Conservation (phyloP, 1,284 basidiomycete species). For the Sanghuangporus weigelae region DNA sequence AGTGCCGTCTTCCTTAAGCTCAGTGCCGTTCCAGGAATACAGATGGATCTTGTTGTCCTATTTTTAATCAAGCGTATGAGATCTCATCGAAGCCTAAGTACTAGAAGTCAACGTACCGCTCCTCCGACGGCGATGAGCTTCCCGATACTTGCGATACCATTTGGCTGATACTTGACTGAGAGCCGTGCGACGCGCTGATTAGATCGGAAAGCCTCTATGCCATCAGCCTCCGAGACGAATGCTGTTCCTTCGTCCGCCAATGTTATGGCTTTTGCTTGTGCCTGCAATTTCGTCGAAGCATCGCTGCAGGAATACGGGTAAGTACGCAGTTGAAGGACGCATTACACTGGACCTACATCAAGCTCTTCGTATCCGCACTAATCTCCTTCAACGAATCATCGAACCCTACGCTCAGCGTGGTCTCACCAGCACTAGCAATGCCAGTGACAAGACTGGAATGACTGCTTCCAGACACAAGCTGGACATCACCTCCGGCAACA, state of each 20-base stretch:
- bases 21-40: slow-evolving; percentile 63
- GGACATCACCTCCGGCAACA: slow-evolving; percentile 42
- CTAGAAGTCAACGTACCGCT: slow-evolving; percentile 42
- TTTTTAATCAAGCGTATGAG: slow-evolving; percentile 3
- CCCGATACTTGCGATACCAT: slow-evolving; percentile 49
- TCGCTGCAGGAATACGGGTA: slow-evolving; percentile 36
- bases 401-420: slow-evolving; percentile 70
- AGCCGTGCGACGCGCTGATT: slow-evolving; percentile 63
- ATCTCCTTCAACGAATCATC: slow-evolving; percentile 78
- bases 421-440: slow-evolving; percentile 46
- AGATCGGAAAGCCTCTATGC: slow-evolving; percentile 62
- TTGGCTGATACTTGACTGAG: slow-evolving; percentile 48
- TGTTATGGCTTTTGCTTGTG: slow-evolving; percentile 75
- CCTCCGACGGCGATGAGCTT: slow-evolving; percentile 66
- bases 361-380: slow-evolving; percentile 38
- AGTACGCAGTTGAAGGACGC: neutral
- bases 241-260: slow-evolving; percentile 58
- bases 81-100: neutral
- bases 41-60: slow-evolving; percentile 75
- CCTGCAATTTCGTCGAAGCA: slow-evolving; percentile 36
- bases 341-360: slow-evolving; percentile 44
- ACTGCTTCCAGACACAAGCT: slow-evolving; percentile 53
- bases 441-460: slow-evolving; percentile 73
- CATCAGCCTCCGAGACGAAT: slow-evolving; percentile 65
- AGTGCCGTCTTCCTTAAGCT: slow-evolving; percentile 46